Base-by-base conservation (phyloP, 2,329 filamentous ascomycete genomes). In the Amauroascus verrucosus region DNA sequence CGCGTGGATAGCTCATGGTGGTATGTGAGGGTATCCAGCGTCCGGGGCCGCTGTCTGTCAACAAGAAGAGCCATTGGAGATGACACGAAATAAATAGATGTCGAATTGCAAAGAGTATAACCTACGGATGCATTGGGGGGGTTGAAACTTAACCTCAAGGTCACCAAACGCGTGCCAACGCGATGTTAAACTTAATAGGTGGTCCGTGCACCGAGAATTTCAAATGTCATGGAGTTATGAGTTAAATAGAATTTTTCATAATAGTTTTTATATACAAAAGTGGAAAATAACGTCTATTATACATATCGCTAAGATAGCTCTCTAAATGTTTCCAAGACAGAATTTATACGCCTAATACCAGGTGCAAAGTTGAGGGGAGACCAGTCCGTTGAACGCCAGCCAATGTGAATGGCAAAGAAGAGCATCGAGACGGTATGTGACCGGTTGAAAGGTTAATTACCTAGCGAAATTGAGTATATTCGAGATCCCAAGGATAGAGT, bases 1-100 rank as follows among this genome's bases (percentile, higher is more conserved):
- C 91, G 83, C 24, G 88, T 84, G 9, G 93, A 96, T 43, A 98
- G 81, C 58, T 95, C 88, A 53, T 82, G 72, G 62, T 98, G 93
- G 65, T 97, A 98, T 62, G 86, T 88, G 56, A 96, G 78, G 38
- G 77, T 60, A 57, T 76, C 73, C 6, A 77, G 69, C 22, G 71
- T 70, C 20, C 72, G 68, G 33, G 74, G 74, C 13, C 81, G 77
- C 58, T 83, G 74, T 62, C 81, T 83, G 62, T 84, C 81, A 43
- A 84, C 81, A 35, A 84, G 72, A 11, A 84, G 72, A 55, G 81
- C 79, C 81, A 84, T 84, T 59, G 43, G 26, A 38, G 38, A 35
- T 46, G 28, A 18, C 30, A 9, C 7, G 13, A 6, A 14, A 22
- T 16, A 7, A 22, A 35, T 38, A 2, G 16, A 35, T 5, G 35